These are phyloP conservation scores for Xylariaceae sp. DNA, from an alignment of 2,329 filamentous ascomycete species.

Conservation along the genomic window DNA sequence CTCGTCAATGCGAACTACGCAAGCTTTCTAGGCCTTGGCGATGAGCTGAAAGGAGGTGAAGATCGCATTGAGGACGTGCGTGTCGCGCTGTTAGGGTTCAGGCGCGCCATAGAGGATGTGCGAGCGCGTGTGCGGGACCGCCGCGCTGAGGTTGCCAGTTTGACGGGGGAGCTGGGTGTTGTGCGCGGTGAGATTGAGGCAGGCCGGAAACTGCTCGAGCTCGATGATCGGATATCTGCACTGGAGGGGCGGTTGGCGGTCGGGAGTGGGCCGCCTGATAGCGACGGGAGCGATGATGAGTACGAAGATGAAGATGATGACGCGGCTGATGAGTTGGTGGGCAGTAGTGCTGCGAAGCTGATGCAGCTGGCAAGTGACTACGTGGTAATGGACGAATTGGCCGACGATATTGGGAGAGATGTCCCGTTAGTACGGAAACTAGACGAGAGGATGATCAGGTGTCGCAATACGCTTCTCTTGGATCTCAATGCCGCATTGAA, in stretches of 20 bases:
- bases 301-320: slow-evolving; percentile 32
- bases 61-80: slow-evolving; percentile 87
- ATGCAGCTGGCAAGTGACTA: slow-evolving; percentile 43
- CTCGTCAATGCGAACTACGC: slow-evolving; percentile 95
- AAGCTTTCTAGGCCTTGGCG: slow-evolving; percentile 79
- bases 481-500: slow-evolving; percentile 48
- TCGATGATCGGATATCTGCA: slow-evolving; percentile 56
- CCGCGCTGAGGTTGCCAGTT: slow-evolving; percentile 54
- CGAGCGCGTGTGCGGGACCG: slow-evolving; percentile 59
- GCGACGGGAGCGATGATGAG: slow-evolving; percentile 36
- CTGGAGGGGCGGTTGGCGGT: slow-evolving; percentile 61
- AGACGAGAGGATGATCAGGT: slow-evolving; percentile 48
- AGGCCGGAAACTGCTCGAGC: slow-evolving; percentile 59
- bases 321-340: slow-evolving; percentile 34
- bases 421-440: slow-evolving; percentile 47
- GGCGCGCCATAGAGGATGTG: slow-evolving; percentile 73
- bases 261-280: slow-evolving; percentile 33
- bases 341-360: slow-evolving; percentile 45
- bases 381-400: slow-evolving; percentile 38
- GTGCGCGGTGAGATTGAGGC: slow-evolving; percentile 59
- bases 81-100: slow-evolving; percentile 80
- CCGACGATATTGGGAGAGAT: slow-evolving; percentile 42
- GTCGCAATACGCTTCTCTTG: slow-evolving; percentile 52
- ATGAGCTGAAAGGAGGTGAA: slow-evolving; percentile 77
- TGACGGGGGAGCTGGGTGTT: slow-evolving; percentile 62